Evolutionary conservation across 129 eudicot genomes (phyloP).

Genomic region (Ambrosia trifida): DNA sequence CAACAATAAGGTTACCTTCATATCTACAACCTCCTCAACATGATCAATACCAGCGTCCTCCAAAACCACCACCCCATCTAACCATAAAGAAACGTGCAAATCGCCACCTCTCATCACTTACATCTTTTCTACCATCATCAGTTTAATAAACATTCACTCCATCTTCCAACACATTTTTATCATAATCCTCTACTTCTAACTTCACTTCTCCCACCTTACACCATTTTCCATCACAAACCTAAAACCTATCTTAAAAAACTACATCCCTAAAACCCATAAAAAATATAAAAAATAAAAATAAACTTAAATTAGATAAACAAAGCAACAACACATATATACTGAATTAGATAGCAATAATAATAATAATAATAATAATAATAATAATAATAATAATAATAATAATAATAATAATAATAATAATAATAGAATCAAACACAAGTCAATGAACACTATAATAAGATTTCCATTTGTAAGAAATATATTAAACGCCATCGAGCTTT

Average conservation of each 20-base stretch:
- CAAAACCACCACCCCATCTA: neutral
- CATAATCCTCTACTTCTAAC: conserved; percentile 36
- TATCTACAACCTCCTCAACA: conserved; percentile 16
- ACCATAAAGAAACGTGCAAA: conserved; percentile 28
- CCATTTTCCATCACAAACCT: conserved; percentile 77
- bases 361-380: no score
- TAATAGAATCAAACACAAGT: no score
- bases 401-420: no score
- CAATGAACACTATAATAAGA: no score
- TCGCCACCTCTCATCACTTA: conserved; percentile 28
- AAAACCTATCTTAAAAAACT: conserved; percentile 34
- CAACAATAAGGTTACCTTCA: conserved; percentile 21
- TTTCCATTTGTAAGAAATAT: no score
- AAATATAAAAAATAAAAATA: conserved; percentile 21
- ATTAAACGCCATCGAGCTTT: no score
- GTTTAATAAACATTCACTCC: conserved; percentile 27
- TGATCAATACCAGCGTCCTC: conserved; percentile 18
- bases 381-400: no score
- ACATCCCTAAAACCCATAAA: conserved; percentile 30
- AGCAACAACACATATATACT: neutral
- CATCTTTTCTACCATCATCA: conserved; percentile 8
- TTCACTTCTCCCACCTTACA: conserved; percentile 36
- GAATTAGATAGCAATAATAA: conserved; percentile 9
- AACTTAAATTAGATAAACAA: conserved; percentile 37
- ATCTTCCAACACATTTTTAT: conserved; percentile 52